These are phyloP conservation scores for Pelargonium citronellum DNA, from an alignment of 441 rosid species.

Conservation along the genomic window DNA sequence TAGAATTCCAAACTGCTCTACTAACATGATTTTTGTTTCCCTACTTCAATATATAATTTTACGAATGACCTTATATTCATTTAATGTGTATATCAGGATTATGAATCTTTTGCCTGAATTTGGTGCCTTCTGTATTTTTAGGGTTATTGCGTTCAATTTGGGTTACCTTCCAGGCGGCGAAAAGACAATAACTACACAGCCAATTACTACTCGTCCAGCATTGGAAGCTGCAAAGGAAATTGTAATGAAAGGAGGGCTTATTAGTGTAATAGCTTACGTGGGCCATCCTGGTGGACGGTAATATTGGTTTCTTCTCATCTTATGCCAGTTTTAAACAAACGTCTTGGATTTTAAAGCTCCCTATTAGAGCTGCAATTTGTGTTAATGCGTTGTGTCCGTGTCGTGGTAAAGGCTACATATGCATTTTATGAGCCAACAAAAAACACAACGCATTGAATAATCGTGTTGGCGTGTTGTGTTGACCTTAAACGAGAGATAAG, in stretches of 20 bases:
- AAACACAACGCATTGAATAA: too few species aligned
- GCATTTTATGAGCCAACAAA: too few species aligned
- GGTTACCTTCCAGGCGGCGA: conserved; percentile 93
- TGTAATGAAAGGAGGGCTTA: conserved; percentile 59
- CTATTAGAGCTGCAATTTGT: background rate
- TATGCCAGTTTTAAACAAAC: background rate
- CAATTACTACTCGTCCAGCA: conserved; percentile 56
- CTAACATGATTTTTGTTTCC: background rate
- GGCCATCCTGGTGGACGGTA: conserved; percentile 91
- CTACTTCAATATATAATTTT: too few species aligned
- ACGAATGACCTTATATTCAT: background rate
- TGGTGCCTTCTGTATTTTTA: conserved; percentile 22
- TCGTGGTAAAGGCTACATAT: too few species aligned
- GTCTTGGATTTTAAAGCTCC: background rate
- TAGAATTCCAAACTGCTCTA: background rate
- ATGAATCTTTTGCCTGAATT: background rate
- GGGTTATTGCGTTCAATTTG: conserved; percentile 86
- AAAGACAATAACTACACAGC: conserved; percentile 49
- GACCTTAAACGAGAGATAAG: too few species aligned
- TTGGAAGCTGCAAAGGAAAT: conserved; percentile 56
- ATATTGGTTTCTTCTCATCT: background rate
- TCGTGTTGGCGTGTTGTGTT: too few species aligned
- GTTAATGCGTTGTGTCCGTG: too few species aligned
- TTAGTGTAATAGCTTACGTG: conserved; percentile 68
- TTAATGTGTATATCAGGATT: background rate